Base-by-base conservation (phyloP, 257 asterid genomes). In the Ilex asprella region DNA sequence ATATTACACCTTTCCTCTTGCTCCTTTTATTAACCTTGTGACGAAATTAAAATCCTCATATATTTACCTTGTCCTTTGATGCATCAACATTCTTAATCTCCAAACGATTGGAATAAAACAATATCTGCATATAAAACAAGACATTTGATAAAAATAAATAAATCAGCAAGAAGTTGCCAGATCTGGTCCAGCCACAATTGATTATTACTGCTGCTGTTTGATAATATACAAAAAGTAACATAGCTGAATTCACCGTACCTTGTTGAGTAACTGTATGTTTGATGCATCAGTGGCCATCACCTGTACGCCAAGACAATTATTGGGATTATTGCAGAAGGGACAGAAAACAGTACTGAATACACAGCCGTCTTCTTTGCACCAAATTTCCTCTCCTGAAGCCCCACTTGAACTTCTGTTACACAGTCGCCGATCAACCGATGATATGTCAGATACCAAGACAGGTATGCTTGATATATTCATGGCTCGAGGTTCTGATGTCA, bases 291-390 rank as follows among this genome's bases (percentile, higher is more conserved):
- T 83, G 52, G 99, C 99, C 74, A 79, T 83, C 68, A 89, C 93
- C 67, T 83, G 94, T 60, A 84, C 94, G 21, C 97, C 99, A 59
- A 93, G 89, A 63, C 94, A 86, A 69, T 72, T 76, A 55, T 69
- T 71, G 15, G 82, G 66, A 59, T 67, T 74, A 59, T 56, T 56
- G 56, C 99, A 93, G 64, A 81, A 85, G 50, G 97, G 95, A 73
- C 99, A 93, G 73, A 82, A 85, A 7, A 93, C 31, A 47, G 86
- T 75, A 58, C 74, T 79, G 75, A 69, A 93, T 29, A 93, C 99
- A 53, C 99, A 93, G 27, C 99, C 99, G 75, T 93, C 99, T 78
- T 86, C 96, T 67, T 80, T 85, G 79, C 96, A 93, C 99, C 99
- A 93, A 79, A 85, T 70, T 55, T 90, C 99, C 63, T 86, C 84